Conservation (phyloP, 2,329 filamentous ascomycete genomes). For the Fusarium continuum region DNA sequence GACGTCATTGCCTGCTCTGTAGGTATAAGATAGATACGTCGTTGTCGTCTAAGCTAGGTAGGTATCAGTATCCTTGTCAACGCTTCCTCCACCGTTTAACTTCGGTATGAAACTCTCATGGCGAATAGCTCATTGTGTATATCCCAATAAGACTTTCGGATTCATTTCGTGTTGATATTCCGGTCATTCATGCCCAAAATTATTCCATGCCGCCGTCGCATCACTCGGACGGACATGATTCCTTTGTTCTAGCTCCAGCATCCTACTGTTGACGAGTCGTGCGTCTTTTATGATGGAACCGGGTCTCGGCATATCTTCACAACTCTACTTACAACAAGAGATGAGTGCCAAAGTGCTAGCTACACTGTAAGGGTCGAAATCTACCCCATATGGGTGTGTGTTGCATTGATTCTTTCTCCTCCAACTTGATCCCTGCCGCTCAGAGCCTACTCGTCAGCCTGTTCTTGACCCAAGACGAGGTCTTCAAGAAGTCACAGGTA, state of each 20-base stretch:
- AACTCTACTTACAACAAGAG: not conserved
- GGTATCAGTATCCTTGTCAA: conserved; percentile 2
- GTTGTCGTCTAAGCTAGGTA: not conserved
- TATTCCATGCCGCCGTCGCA: not conserved
- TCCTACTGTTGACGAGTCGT: conserved; percentile 30
- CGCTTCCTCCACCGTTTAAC: not conserved
- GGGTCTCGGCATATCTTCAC: not conserved
- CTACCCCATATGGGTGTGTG: not conserved
- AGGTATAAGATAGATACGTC: not conserved
- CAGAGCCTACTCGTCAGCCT: not conserved
- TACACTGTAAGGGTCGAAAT: conserved; percentile 10
- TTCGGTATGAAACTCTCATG: not conserved
- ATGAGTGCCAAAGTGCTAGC: conserved; percentile 1
- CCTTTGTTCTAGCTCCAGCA: not conserved
- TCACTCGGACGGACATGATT: not conserved
- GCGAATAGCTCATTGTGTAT: conserved; percentile 1
- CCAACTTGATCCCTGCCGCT: not conserved
- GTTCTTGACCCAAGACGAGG: not conserved
- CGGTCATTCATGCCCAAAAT: not conserved
- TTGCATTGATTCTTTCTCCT: conserved; percentile 26
- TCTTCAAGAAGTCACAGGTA: not conserved
- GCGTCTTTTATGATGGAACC: not conserved
- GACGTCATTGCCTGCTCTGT: not conserved
- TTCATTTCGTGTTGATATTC: not conserved
- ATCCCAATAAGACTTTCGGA: not conserved